Evolutionary conservation across 805 yeast species (phyloP).

Genomic region (Metschnikowia arizonensis): DNA sequence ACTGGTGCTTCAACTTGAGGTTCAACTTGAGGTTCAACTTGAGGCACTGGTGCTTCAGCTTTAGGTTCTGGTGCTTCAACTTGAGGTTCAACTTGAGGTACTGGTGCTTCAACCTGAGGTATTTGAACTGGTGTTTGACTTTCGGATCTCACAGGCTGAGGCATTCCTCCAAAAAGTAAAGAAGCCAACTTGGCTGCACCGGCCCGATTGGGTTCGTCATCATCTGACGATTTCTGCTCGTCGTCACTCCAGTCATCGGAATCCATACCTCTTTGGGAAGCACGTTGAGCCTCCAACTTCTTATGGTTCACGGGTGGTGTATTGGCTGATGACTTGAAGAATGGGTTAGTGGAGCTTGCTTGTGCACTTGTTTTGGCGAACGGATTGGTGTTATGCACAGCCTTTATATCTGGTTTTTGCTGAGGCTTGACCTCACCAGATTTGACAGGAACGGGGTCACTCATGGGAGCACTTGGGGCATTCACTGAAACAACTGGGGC

Average conservation of each 20-base stretch:
- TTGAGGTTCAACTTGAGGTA: neutral
- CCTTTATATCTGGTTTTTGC: neutral
- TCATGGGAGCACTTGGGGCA: neutral
- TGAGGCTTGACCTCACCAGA: too few relatives aligned
- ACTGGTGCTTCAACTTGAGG: neutral
- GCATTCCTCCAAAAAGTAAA: constrained; percentile 49
- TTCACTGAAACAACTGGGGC: too few relatives aligned
- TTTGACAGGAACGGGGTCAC: too few relatives aligned
- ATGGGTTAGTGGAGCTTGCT: constrained; percentile 45
- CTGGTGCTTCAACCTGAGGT: neutral
- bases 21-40: neutral
- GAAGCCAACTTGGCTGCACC: constrained; percentile 57
- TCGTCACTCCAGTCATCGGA: constrained; percentile 48
- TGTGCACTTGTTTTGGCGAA: constrained; percentile 34
- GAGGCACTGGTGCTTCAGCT: neutral
- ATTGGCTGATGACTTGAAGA: constrained; percentile 46
- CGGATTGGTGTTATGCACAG: constrained; percentile 38
- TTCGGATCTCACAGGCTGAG: constrained; percentile 26
- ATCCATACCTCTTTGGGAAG: constrained; percentile 58
- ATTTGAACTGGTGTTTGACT: neutral
- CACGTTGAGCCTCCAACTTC: constrained; percentile 67
- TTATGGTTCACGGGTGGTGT: constrained; percentile 45
- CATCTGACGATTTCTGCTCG: constrained; percentile 43
- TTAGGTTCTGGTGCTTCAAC: neutral
- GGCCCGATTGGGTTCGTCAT: constrained; percentile 44